These are phyloP conservation scores for Hyaloscypha variabilis DNA, from an alignment of 495 filamentous ascomycete species.

Conservation along the genomic window DNA sequence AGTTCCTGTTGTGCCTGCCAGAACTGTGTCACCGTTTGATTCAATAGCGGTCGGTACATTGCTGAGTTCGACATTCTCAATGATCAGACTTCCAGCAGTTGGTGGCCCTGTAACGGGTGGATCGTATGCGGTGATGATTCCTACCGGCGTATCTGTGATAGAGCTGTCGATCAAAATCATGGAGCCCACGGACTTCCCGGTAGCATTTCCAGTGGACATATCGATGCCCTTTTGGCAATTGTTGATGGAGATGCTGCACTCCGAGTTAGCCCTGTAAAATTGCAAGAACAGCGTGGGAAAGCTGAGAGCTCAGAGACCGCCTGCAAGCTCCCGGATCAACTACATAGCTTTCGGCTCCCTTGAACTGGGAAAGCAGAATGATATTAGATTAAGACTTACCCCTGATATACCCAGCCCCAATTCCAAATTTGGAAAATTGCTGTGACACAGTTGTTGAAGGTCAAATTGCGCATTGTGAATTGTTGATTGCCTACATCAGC, in stretches of 20 bases:
- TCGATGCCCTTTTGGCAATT: slow-evolving; percentile 66
- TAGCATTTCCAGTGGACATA: slow-evolving; percentile 53
- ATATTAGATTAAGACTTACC: background rate
- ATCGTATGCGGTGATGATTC: slow-evolving; percentile 34
- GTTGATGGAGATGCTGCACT: slow-evolving; percentile 54
- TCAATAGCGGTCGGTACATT: slow-evolving; percentile 51
- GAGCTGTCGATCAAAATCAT: slow-evolving; percentile 68
- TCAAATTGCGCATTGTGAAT: slow-evolving; percentile 76
- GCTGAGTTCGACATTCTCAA: slow-evolving; percentile 69
- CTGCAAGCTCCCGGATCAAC: no score
- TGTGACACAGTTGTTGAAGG: slow-evolving; percentile 57
- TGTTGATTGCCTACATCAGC: slow-evolving; percentile 76
- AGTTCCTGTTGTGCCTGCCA: slow-evolving; percentile 58
- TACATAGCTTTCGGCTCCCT: no score
- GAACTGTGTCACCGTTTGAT: slow-evolving; percentile 45
- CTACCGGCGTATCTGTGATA: slow-evolving; percentile 51
- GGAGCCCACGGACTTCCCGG: slow-evolving; percentile 55
- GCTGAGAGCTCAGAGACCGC: no score
- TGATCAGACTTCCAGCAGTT: slow-evolving; percentile 52
- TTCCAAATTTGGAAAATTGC: slow-evolving; percentile 57
- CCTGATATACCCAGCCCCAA: slow-evolving; percentile 48
- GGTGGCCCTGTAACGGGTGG: slow-evolving; percentile 48
- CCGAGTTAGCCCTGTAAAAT: no score
- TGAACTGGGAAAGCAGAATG: no score
- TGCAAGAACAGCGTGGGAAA: no score